Percentiles rank a stretch among this genome's conserved stretches.
Conservation (phyloP, 768 basidiomycete genomes). For the Russula lepida region DNA sequence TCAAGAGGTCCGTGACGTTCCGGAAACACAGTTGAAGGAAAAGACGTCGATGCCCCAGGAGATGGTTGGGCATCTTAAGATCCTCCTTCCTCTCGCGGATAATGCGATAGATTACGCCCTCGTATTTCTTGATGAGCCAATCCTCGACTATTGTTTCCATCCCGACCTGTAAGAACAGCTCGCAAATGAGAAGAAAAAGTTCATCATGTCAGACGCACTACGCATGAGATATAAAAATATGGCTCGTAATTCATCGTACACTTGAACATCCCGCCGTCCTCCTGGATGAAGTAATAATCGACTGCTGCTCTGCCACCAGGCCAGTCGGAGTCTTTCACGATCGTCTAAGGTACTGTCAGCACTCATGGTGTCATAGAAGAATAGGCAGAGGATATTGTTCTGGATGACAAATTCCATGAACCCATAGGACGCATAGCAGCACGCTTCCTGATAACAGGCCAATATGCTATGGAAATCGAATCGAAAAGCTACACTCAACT, state of each 20-base stretch:
- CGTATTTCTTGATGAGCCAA: constrained; percentile 90
- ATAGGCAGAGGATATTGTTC: neutral
- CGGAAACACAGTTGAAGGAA: constrained; percentile 86
- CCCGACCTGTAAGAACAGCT: constrained; percentile 45
- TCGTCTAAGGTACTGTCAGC: constrained; percentile 45
- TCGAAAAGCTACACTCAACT: constrained; percentile 38
- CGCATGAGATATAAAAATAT: constrained; percentile 89
- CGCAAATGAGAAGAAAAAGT: neutral
- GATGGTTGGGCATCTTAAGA: constrained; percentile 89
- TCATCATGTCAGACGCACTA: constrained; percentile 42
- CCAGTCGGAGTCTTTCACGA: constrained; percentile 79
- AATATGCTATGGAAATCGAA: neutral
- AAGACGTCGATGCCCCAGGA: constrained; percentile 87
- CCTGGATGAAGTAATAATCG: constrained; percentile 95
- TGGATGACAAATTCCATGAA: neutral
- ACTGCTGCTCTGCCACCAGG: constrained; percentile 83
- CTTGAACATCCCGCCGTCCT: constrained; percentile 96
- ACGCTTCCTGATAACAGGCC: neutral
- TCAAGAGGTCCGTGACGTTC: constrained; percentile 86
- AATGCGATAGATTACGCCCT: constrained; percentile 75
- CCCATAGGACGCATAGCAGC: neutral
- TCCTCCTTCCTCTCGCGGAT: constrained; percentile 85
- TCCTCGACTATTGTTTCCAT: constrained; percentile 89
- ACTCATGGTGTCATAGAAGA: neutral
- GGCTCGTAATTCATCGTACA: constrained; percentile 88